Percentiles rank a stretch among this genome's conserved stretches.
Evolutionary conservation across 306 rosid species (phyloP).

Genomic region (Quercus variabilis): DNA sequence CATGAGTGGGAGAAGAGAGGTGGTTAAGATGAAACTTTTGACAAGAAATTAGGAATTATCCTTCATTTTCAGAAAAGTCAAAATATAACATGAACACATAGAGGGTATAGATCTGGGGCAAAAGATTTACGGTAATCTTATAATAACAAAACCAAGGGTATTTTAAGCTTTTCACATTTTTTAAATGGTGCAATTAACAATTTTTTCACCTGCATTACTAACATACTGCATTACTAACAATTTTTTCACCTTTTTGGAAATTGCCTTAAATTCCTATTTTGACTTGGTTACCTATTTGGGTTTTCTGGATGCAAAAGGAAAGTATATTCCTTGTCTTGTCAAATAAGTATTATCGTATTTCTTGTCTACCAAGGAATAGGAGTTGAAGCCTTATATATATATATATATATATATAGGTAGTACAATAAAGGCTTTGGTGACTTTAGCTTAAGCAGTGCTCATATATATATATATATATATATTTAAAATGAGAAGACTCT

Average conservation of each 20-base stretch:
- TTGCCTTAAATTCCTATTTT: no score
- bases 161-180: not conserved
- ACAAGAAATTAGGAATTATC: not conserved
- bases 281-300: no score
- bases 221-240: not conserved
- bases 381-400: no score
- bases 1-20: not conserved
- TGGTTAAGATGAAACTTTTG: not conserved
- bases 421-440: no score
- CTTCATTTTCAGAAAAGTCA: not conserved
- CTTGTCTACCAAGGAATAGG: no score
- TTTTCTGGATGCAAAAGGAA: no score
- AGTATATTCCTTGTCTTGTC: no score
- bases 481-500: no score
- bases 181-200: not conserved
- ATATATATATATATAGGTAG: no score
- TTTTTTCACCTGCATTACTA: not conserved
- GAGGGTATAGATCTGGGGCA: not conserved
- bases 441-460: no score
- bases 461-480: no score
- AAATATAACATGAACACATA: not conserved
- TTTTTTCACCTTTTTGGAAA: not conserved
- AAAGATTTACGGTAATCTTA: not conserved
- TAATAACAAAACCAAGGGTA: not conserved
- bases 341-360: no score